A percentile compares a stretch with the other conserved stretches of the same genome.
Evolutionary conservation across 2,329 filamentous ascomycete genomes (phyloP).

Genomic region (Colletotrichum sp.): DNA sequence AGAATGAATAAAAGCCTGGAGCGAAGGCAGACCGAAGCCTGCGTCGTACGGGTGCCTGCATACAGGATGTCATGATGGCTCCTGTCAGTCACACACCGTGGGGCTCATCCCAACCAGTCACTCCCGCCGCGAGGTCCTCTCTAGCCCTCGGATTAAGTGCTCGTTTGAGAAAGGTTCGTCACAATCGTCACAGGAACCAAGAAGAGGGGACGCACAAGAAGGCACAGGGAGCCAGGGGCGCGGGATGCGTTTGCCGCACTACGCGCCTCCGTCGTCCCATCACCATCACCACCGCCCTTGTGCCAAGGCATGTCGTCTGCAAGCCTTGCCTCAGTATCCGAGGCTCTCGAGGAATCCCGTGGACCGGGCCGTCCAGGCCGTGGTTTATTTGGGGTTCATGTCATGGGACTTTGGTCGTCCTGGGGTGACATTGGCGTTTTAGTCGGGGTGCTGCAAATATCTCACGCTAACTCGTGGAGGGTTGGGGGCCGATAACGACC

Average conservation of each 20-base stretch:
- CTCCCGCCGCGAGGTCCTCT: neutral
- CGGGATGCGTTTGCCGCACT: neutral
- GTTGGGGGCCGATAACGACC: neutral
- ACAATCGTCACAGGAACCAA: neutral
- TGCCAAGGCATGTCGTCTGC: neutral
- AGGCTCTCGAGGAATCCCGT: neutral
- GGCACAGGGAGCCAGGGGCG: neutral
- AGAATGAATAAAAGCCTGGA: neutral
- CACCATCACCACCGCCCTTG: neutral
- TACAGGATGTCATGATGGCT: neutral
- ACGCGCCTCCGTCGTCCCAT: neutral
- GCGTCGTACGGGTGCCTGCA: conserved; percentile 10
- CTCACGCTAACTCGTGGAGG: neutral
- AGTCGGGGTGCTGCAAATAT: neutral
- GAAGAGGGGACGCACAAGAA: neutral
- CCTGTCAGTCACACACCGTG: conserved; percentile 12
- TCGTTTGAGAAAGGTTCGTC: neutral
- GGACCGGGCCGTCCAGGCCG: neutral
- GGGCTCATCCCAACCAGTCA: neutral
- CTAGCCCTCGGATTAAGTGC: neutral
- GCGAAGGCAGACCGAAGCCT: neutral
- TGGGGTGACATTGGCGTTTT: neutral
- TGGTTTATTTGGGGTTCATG: neutral
- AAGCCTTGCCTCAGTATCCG: neutral
- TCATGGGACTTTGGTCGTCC: neutral